phyloP scores from a whole-genome alignment of 2,329 filamentous ascomycete species.

The Rhynchosporium secalis region DNA sequence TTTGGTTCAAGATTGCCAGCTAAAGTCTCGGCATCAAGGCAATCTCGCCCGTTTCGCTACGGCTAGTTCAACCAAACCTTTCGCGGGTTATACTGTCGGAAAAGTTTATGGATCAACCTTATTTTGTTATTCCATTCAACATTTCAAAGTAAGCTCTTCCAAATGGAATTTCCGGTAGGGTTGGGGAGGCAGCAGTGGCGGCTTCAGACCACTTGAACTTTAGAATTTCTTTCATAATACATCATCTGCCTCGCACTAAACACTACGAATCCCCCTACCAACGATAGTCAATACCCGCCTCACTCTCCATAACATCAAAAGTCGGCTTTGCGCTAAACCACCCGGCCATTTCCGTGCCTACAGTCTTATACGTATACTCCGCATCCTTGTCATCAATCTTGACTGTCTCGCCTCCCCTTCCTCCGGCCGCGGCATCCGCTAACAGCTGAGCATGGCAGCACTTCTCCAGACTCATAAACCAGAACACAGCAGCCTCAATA shows the following conservation, averaged over 20 bases:
- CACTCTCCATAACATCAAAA: conserved; percentile 68
- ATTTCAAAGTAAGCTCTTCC: too few relatives aligned
- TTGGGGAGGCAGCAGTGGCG: too few relatives aligned
- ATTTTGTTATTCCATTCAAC: too few relatives aligned
- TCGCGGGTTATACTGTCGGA: too few relatives aligned
- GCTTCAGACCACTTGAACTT: too few relatives aligned
- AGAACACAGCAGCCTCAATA: conserved; percentile 54
- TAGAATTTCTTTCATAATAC: background rate
- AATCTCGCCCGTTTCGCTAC: too few relatives aligned
- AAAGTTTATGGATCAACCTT: too few relatives aligned
- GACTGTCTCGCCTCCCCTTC: conserved; percentile 62
- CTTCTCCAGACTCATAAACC: conserved; percentile 54
- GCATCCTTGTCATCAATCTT: conserved; percentile 71
- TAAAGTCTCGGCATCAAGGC: background rate
- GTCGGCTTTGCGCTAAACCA: conserved; percentile 72
- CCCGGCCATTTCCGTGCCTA: conserved; percentile 61
- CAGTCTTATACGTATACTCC: conserved; percentile 62
- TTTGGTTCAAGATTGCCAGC: too few relatives aligned
- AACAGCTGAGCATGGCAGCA: conserved; percentile 52
- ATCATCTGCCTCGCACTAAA: background rate
- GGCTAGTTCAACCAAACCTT: too few relatives aligned
- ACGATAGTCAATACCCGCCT: conserved; percentile 42
- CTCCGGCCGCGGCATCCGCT: conserved; percentile 60
- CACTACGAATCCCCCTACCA: conserved; percentile 22
- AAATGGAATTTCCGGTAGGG: too few relatives aligned